Base-by-base conservation (phyloP, 306 rosid genomes). In the Morella rubra region DNA sequence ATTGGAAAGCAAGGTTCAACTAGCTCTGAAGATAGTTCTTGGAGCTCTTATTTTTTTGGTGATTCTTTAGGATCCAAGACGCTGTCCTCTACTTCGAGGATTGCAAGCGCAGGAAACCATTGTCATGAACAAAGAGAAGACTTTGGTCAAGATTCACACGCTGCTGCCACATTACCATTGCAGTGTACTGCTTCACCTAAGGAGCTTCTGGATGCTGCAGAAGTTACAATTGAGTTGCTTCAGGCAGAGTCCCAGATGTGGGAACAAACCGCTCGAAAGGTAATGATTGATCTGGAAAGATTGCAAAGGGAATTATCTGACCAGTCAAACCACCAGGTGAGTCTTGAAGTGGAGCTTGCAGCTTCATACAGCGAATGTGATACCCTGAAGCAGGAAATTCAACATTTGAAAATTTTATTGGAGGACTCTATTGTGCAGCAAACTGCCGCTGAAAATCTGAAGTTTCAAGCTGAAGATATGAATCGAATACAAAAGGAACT, bases 191-290 rank as follows among this genome's bases (percentile, higher is more conserved):
- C 54, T 81, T 73, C 81, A 37, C 76, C 84, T 51, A 80, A 61
- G 18, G 80, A 81, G 47, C 61, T 64, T 64, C 81, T 59, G 72
- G 91, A 89, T 79, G 86, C 86, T 19, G 84, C 91, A 76, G 91
- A 83, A 82, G 84, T 71, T 58, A 80, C 91, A 7, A 80, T 73
- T 75, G 87, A 81, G 71, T 96, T 86, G 84, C 86, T 94, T 64
- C 94, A 86, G 50, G 98, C 89, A 14, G 96, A 94, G 81, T 94
- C 98, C 41, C 89, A 81, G 89, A 90, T 92, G 93, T 92, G 98
- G 97, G 96, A 94, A 83, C 84, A 88, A 85, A 92, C 92, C 9
- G 95, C 95, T 24, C 84, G 90, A 66, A 89, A 92, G 78, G 84
- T 94, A 73, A 86, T 90, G 95, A 80, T 74, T 80, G 95, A 94